phyloP scores from a whole-genome alignment of 345 rosid genomes.

The Boechera stricta region DNA sequence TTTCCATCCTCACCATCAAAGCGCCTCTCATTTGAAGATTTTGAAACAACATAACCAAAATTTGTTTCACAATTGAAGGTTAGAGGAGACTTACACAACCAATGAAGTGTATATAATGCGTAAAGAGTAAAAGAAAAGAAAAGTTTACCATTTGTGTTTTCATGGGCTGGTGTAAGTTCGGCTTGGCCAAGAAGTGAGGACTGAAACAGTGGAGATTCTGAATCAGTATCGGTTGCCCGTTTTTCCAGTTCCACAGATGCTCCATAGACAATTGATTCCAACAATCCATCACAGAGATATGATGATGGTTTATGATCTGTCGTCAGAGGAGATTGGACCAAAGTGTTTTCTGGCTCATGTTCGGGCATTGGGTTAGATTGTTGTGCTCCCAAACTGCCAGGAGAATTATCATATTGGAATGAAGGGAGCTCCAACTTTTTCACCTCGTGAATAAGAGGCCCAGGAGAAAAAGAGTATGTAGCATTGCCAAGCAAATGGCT shows the following conservation, averaged over 20 bases:
- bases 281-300: constrained; percentile 48
- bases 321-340: constrained; percentile 49
- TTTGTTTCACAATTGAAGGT: constrained; percentile 26
- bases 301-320: constrained; percentile 47
- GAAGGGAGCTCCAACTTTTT: constrained; percentile 77
- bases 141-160: constrained; percentile 40
- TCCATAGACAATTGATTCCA: constrained; percentile 59
- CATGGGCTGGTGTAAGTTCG: constrained; percentile 45
- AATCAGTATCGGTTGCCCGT: constrained; percentile 43
- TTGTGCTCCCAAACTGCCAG: constrained; percentile 45
- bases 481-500: constrained; percentile 52
- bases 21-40: constrained; percentile 10
- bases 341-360: constrained; percentile 55
- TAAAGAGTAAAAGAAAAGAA: constrained; percentile 26
- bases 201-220: not conserved
- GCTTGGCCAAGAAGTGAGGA: constrained; percentile 46
- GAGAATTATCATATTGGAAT: constrained; percentile 62
- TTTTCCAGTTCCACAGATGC: constrained; percentile 25
- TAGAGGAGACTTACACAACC: not conserved
- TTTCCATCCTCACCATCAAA: constrained; percentile 42
- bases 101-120: constrained; percentile 14
- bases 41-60: not conserved
- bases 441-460: constrained; percentile 46
- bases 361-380: constrained; percentile 44
- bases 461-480: constrained; percentile 54